phyloP scores from a whole-genome alignment of 2,329 filamentous ascomycete species.

The Penicillium brevicompactum region DNA sequence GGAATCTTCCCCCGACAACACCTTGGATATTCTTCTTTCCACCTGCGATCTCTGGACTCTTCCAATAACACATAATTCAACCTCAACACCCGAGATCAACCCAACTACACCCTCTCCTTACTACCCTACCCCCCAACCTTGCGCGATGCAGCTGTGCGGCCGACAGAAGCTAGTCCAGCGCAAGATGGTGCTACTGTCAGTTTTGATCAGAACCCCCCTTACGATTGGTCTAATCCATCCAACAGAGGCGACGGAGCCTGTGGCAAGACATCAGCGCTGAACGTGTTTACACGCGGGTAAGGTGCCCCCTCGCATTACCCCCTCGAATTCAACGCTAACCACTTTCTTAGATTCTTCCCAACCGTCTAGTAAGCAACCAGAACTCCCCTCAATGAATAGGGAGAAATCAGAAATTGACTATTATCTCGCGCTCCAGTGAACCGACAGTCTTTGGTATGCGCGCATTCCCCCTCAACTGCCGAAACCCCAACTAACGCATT shows the following conservation, averaged over 20 bases:
- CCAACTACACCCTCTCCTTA: slow-evolving; percentile 4
- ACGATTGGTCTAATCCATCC: slow-evolving; percentile 21
- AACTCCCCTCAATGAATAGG: background rate
- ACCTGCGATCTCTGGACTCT: too few relatives aligned
- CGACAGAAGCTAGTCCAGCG: slow-evolving; percentile 85
- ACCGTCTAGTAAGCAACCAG: slow-evolving; percentile 75
- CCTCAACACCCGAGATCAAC: slow-evolving; percentile 5
- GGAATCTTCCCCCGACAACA: slow-evolving; percentile 24
- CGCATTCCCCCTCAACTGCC: slow-evolving; percentile 3
- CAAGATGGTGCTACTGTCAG: slow-evolving; percentile 89
- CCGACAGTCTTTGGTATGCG: slow-evolving; percentile 81
- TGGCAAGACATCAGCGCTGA: slow-evolving; percentile 94
- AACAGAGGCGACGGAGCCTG: slow-evolving; percentile 88
- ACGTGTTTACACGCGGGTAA: slow-evolving; percentile 97
- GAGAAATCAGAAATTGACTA: slow-evolving; percentile 23
- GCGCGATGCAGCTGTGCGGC: slow-evolving; percentile 62
- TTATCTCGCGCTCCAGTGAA: slow-evolving; percentile 57
- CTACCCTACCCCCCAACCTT: slow-evolving; percentile 3
- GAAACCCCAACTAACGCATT: slow-evolving; percentile 12
- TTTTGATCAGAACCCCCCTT: slow-evolving; percentile 9
- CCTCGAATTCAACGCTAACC: slow-evolving; percentile 1
- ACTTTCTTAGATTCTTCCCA: slow-evolving; percentile 75
- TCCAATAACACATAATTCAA: slow-evolving; percentile 43
- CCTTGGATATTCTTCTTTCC: background rate
- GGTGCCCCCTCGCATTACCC: slow-evolving; percentile 34